Evolutionary conservation across 1,284 basidiomycete species (phyloP).

Genomic region (Melampsora larici-populina): DNA sequence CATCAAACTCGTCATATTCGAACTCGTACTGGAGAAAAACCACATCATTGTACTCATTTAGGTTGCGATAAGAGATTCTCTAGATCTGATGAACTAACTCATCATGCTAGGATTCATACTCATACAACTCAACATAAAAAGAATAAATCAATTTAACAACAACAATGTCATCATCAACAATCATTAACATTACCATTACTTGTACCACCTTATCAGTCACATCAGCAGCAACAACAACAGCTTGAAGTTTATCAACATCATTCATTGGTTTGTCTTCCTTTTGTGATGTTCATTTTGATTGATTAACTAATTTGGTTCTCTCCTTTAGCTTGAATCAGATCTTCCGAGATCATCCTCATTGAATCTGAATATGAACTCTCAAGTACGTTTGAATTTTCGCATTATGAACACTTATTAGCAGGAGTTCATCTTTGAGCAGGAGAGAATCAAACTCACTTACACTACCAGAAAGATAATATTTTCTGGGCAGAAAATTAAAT

Average conservation of each 20-base stretch:
- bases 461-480: no score
- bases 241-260: background rate
- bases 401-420: no score
- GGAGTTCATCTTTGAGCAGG: no score
- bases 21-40: slow-evolving; percentile 44
- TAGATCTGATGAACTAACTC: slow-evolving; percentile 91
- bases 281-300: background rate
- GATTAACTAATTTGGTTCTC: background rate
- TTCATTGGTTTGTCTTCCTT: background rate
- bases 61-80: slow-evolving; percentile 93
- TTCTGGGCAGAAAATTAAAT: no score
- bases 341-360: background rate
- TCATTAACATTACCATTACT: background rate
- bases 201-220: background rate
- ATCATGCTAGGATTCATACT: slow-evolving; percentile 88
- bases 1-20: slow-evolving; percentile 68
- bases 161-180: slow-evolving; percentile 15
- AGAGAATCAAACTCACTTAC: no score
- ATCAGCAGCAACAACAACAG: no score
- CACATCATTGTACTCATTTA: slow-evolving; percentile 32
- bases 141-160: background rate
- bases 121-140: slow-evolving; percentile 52
- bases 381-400: background rate
- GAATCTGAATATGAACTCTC: background rate
- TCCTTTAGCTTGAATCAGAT: background rate